phyloP scores from a whole-genome alignment of 176 grass and related monocot species.

The Poa annua region DNA sequence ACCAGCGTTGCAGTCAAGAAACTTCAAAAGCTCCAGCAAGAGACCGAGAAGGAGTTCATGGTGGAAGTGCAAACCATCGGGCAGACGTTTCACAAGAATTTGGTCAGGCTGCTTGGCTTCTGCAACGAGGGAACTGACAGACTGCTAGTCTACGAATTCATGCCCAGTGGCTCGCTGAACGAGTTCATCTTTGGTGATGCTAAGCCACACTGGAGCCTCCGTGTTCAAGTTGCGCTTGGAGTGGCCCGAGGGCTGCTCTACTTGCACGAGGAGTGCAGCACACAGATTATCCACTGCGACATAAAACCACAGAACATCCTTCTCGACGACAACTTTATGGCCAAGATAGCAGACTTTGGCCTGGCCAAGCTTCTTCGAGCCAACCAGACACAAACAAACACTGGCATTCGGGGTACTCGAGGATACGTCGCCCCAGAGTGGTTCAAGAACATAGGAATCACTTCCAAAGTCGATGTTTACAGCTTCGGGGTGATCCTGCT shows the following conservation, averaged over 20 bases:
- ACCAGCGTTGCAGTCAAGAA: slow-evolving; percentile 27
- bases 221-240: slow-evolving; percentile 28
- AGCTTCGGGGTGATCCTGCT: slow-evolving; percentile 51
- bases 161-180: slow-evolving; percentile 24
- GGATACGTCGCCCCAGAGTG: slow-evolving; percentile 56
- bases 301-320: slow-evolving; percentile 59
- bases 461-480: slow-evolving; percentile 48
- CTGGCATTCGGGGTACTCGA: slow-evolving; percentile 49
- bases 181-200: not conserved
- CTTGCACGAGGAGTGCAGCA: slow-evolving; percentile 52
- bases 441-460: slow-evolving; percentile 50
- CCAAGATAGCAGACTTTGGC: slow-evolving; percentile 55
- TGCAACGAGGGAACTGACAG: slow-evolving; percentile 27
- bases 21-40: not conserved
- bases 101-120: slow-evolving; percentile 23
- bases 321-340: slow-evolving; percentile 23
- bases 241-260: slow-evolving; percentile 50
- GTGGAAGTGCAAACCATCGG: slow-evolving; percentile 41
- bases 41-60: slow-evolving; percentile 34
- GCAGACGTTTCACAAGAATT: slow-evolving; percentile 24
- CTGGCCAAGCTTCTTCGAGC: slow-evolving; percentile 51
- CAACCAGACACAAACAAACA: slow-evolving; percentile 51
- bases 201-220: slow-evolving; percentile 17
- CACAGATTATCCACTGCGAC: slow-evolving; percentile 54
- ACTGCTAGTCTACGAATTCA: slow-evolving; percentile 25